Conservation (phyloP, 2,329 filamentous ascomycete genomes). For the Malbranchea cinnamomea region DNA sequence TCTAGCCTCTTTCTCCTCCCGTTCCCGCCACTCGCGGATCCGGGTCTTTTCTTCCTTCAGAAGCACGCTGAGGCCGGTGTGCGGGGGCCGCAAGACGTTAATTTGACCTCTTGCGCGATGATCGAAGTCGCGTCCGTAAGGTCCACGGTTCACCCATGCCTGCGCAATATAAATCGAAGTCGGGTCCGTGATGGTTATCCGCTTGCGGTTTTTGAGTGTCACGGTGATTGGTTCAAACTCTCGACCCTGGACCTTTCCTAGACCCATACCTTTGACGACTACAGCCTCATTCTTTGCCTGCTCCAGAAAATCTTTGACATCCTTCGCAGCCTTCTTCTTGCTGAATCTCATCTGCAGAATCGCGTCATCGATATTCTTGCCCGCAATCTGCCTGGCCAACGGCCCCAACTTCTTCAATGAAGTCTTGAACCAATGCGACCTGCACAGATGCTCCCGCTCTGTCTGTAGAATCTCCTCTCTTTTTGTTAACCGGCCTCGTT, state of each 20-base stretch:
- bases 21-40: conserved; percentile 64
- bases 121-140: conserved; percentile 45
- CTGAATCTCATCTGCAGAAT: conserved; percentile 90
- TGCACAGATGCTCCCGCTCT: conserved; percentile 42
- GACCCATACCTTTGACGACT: conserved; percentile 69
- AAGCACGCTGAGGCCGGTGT: conserved; percentile 61
- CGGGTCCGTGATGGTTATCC: conserved; percentile 54
- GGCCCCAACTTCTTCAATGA: conserved; percentile 83
- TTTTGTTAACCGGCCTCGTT: conserved; percentile 50
- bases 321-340: conserved; percentile 78
- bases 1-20: conserved; percentile 61
- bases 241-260: conserved; percentile 27
- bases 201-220: conserved; percentile 52
- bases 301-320: conserved; percentile 65
- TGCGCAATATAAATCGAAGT: conserved; percentile 81
- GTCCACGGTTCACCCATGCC: conserved; percentile 77
- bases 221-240: conserved; percentile 4
- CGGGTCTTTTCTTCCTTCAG: conserved; percentile 90
- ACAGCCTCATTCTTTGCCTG: conserved; percentile 70
- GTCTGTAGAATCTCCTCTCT: conserved; percentile 53
- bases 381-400: conserved; percentile 73
- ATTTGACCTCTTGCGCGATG: conserved; percentile 63
- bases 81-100: conserved; percentile 53
- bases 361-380: conserved; percentile 88
- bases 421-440: conserved; percentile 64